These are phyloP conservation scores for Mycena alexandri DNA, from an alignment of 768 basidiomycete species.

Conservation along the genomic window DNA sequence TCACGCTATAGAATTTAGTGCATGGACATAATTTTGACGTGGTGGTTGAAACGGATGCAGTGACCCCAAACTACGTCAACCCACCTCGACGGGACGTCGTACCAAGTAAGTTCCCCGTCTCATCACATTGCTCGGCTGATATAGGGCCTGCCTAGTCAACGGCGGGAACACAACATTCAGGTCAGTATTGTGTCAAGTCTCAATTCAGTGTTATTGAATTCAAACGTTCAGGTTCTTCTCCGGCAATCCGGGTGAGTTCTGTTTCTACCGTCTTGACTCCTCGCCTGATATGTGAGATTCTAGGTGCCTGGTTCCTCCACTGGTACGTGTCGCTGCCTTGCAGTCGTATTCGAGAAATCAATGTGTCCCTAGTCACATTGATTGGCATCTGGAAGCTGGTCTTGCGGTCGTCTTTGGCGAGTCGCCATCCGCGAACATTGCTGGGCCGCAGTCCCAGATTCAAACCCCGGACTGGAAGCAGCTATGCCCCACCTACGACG, in stretches of 20 bases:
- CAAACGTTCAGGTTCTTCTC: too few relatives aligned
- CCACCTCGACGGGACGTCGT: slow-evolving; percentile 33
- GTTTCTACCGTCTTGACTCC: too few relatives aligned
- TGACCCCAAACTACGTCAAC: slow-evolving; percentile 28
- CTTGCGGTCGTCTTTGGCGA: slow-evolving; percentile 52
- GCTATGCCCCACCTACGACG: slow-evolving; percentile 46
- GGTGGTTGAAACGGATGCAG: slow-evolving; percentile 12
- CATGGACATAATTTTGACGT: slow-evolving; percentile 37
- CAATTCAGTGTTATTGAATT: too few relatives aligned
- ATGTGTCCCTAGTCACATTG: slow-evolving; percentile 45
- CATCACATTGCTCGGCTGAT: background rate
- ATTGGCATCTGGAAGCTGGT: slow-evolving; percentile 54
- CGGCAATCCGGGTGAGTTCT: too few relatives aligned
- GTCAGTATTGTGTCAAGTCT: background rate
- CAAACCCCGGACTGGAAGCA: slow-evolving; percentile 46
- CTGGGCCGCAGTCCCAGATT: slow-evolving; percentile 48
- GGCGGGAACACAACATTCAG: slow-evolving; percentile 29
- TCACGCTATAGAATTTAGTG: slow-evolving; percentile 11
- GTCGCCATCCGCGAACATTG: slow-evolving; percentile 44
- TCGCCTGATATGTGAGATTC: slow-evolving; percentile 12
- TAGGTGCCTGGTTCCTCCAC: slow-evolving; percentile 28
- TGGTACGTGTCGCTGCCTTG: background rate
- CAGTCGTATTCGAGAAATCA: too few relatives aligned
- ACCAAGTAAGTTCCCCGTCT: background rate
- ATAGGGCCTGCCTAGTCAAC: slow-evolving; percentile 1